Evolutionary conservation across 179 eudicot species (phyloP).

Genomic region (Beta macrorhiza): DNA sequence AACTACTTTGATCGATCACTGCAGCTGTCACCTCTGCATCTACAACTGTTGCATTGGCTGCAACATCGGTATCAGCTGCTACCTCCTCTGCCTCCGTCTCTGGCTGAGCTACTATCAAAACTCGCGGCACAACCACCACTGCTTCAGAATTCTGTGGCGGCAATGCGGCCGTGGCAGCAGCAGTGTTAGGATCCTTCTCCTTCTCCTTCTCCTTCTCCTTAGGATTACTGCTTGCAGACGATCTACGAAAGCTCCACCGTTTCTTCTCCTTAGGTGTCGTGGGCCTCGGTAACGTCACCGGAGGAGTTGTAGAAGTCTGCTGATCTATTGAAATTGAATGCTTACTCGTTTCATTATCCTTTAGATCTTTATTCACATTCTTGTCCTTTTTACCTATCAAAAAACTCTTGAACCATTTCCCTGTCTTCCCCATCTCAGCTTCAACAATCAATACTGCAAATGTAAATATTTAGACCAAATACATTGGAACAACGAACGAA

Average conservation of each 20-base stretch:
- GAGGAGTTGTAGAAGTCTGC: constrained; percentile 36
- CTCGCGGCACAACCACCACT: not conserved
- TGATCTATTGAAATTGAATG: constrained; percentile 7
- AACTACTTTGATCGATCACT: constrained; percentile 24
- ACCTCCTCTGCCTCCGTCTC: not conserved
- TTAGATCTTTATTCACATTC: not conserved
- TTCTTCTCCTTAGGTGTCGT: constrained; percentile 74
- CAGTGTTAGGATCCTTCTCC: not conserved
- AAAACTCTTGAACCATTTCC: constrained; percentile 72
- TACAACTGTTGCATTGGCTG: constrained; percentile 1
- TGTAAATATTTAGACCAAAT: not conserved
- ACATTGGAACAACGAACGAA: not conserved
- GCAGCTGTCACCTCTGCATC: constrained; percentile 51
- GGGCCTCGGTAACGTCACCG: constrained; percentile 36
- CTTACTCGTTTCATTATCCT: not conserved
- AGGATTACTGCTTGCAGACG: constrained; percentile 50
- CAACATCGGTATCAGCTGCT: not conserved
- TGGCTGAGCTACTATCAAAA: not conserved
- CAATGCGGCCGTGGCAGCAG: constrained; percentile 29
- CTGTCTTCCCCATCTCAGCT: constrained; percentile 64
- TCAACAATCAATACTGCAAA: not conserved
- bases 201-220: constrained; percentile 9
- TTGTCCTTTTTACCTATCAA: constrained; percentile 58
- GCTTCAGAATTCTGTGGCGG: constrained; percentile 2
- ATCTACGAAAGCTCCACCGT: constrained; percentile 87